Evolutionary conservation across 1,284 basidiomycete species (phyloP), one percentile per base, ranked within the genome.

Genomic region (Erythrobasidium hasegawianum): DNA sequence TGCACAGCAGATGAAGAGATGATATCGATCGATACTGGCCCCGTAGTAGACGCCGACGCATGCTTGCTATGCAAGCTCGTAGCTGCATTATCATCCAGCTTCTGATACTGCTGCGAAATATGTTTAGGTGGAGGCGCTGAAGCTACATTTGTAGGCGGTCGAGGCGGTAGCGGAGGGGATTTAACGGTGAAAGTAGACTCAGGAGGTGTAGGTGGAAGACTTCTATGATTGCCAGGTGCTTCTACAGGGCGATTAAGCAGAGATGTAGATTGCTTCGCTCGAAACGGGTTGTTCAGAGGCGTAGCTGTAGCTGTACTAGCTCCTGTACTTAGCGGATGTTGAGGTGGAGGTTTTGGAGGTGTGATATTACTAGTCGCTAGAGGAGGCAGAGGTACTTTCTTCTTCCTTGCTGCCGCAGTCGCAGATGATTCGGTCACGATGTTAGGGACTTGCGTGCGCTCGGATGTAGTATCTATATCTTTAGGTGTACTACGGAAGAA

Each of bases 81-180:
- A n/a, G 45, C 52, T 22, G 61, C 47, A 16, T 43, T 43, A 58
- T 65, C 62, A 38, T 65, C 62, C 38, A 53, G 24, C 16, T 45
- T 65, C 38, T 41, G 29, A 29, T 58, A 58, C 47, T 45, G 27
- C 22, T 65, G 55, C 20, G 62, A 57, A 49, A 58, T 18, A 29
- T 65, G 62, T 24, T 65, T 65, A 20, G 62, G 62, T 22, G 62
- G 62, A 49, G 62, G 62, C 20, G n/a, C 56, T 52, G 55, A n/a
- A 41, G 43, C 5, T 29, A 47, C 40, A 58, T 13, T 53, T 38
- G 62, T 20, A 41, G 56, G 27, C 11, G 45, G 43, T 18, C 62
- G 56, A 38, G 62, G 62, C 13, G 62, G 62, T 22, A 65, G 45
- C 8, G 62, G 62, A 24, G 62, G 62, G 18, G 56, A 65, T n/a